These are phyloP conservation scores for Prunus yedoensis DNA, from an alignment of 331 rosid species.

Conservation along the genomic window DNA sequence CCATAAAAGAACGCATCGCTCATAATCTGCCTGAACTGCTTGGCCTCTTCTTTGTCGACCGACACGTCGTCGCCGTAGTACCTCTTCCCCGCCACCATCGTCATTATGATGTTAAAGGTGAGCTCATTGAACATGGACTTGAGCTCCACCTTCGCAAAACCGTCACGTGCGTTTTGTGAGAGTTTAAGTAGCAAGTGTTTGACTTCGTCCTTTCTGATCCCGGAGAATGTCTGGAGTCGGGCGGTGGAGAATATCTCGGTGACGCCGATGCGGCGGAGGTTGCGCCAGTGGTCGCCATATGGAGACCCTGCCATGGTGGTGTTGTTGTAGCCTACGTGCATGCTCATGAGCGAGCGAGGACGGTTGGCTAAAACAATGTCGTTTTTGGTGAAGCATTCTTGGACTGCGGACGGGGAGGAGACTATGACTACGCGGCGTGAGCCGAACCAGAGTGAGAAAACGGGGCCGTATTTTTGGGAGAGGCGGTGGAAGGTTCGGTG, in stretches of 20 bases:
- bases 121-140: constrained; percentile 36
- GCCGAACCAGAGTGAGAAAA: constrained; percentile 51
- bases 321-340: constrained; percentile 48
- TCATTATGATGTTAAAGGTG: constrained; percentile 49
- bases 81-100: no score
- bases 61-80: no score
- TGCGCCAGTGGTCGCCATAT: constrained; percentile 72
- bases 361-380: constrained; percentile 47
- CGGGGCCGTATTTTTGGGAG: constrained; percentile 20
- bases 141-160: constrained; percentile 33
- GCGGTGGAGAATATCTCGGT: constrained; percentile 55
- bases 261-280: constrained; percentile 58
- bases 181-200: constrained; percentile 30
- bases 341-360: constrained; percentile 27
- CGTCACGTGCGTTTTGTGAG: background rate
- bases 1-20: no score
- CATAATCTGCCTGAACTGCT: no score
- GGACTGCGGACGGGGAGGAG: constrained; percentile 25
- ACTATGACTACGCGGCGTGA: constrained; percentile 46
- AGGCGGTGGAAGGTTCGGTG: constrained; percentile 36
- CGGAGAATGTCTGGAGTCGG: constrained; percentile 38
- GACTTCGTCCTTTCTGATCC: constrained; percentile 42
- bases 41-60: no score
- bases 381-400: no score
- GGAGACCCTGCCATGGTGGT: constrained; percentile 29